Evolutionary conservation across 345 rosid species (phyloP).

Genomic region (Hypericum perforatum): DNA sequence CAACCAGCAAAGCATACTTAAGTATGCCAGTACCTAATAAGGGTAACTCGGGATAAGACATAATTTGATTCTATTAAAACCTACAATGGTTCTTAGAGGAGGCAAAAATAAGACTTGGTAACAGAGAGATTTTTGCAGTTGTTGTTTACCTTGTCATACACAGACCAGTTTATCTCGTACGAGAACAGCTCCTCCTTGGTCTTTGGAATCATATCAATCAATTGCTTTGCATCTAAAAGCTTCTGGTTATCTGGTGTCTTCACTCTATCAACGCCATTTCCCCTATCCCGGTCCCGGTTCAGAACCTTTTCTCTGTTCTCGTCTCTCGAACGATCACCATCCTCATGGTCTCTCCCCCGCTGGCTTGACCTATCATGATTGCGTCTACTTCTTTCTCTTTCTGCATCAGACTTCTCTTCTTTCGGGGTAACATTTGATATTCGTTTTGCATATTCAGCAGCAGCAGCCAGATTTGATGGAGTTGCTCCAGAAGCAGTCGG

Average conservation of each 20-base stretch:
- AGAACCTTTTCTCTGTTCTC: slow-evolving; percentile 35
- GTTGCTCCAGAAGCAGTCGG: slow-evolving; percentile 45
- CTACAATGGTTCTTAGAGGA: too few relatives aligned
- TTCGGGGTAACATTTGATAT: slow-evolving; percentile 55
- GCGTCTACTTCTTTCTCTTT: slow-evolving; percentile 69
- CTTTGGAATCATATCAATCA: slow-evolving; percentile 96
- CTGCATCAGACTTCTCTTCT: slow-evolving; percentile 63
- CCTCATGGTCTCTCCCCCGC: slow-evolving; percentile 52
- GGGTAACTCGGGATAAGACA: too few relatives aligned
- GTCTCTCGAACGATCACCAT: slow-evolving; percentile 37
- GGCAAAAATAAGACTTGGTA: neutral
- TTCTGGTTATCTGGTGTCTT: slow-evolving; percentile 71
- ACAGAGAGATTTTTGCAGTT: neutral
- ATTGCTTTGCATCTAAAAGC: slow-evolving; percentile 85
- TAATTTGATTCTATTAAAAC: too few relatives aligned
- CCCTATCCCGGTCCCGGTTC: slow-evolving; percentile 44
- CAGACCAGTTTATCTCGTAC: slow-evolving; percentile 82
- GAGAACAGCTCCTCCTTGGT: slow-evolving; percentile 93
- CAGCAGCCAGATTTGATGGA: slow-evolving; percentile 78
- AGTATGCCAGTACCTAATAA: too few relatives aligned
- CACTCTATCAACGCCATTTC: slow-evolving; percentile 50
- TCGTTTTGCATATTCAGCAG: slow-evolving; percentile 89
- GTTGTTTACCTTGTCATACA: slow-evolving; percentile 70
- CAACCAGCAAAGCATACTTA: too few relatives aligned
- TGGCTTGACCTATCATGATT: slow-evolving; percentile 59